Conservation (phyloP, 2,329 filamentous ascomycete genomes). For the Ophiognomonia clavigignenti-juglandacearum region DNA sequence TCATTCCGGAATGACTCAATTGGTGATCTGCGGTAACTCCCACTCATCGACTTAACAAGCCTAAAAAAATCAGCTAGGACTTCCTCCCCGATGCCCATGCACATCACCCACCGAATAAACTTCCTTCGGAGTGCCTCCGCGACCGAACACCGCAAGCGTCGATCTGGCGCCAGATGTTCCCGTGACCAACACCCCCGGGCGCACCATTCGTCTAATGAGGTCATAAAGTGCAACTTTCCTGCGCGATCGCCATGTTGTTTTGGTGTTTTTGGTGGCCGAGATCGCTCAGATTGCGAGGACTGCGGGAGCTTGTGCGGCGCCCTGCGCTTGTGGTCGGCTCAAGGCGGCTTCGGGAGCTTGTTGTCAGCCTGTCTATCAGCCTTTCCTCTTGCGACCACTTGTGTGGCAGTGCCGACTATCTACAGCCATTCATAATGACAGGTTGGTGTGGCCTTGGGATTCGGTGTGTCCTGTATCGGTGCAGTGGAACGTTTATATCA, state of each 20-base stretch:
- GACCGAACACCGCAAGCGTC: too few relatives aligned
- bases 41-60: too few relatives aligned
- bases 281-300: background rate
- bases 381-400: background rate
- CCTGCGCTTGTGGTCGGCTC: background rate
- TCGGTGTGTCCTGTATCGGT: constrained; percentile 4
- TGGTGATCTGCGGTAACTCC: too few relatives aligned
- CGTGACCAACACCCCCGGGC: background rate
- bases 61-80: background rate
- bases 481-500: too few relatives aligned
- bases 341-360: too few relatives aligned
- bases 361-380: too few relatives aligned
- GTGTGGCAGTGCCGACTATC: background rate
- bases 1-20: too few relatives aligned
- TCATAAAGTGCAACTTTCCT: background rate
- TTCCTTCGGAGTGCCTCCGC: too few relatives aligned
- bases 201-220: background rate
- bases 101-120: too few relatives aligned
- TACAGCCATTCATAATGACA: background rate
- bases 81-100: background rate
- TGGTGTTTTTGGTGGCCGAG: background rate
- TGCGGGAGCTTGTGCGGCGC: background rate
- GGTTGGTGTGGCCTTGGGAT: background rate
- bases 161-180: too few relatives aligned
- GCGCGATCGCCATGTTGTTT: too few relatives aligned